Evolutionary conservation across 345 rosid species (phyloP).

Genomic region (Heritiera littoralis): DNA sequence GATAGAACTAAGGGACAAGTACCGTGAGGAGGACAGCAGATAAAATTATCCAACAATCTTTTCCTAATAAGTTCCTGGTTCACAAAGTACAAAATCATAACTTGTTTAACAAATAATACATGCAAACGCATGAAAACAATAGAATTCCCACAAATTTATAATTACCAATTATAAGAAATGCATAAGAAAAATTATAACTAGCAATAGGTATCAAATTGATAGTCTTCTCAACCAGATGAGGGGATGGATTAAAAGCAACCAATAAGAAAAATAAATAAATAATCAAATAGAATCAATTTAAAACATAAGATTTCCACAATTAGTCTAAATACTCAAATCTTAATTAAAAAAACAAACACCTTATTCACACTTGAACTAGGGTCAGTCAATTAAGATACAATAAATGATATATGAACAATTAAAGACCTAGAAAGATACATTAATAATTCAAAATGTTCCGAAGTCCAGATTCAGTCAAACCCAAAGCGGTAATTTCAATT

Average conservation of each 20-base stretch:
- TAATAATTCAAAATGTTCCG: not conserved
- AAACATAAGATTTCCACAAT: slow-evolving; percentile 6
- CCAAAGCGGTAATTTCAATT: not conserved
- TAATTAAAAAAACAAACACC: not conserved
- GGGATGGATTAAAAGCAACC: not conserved
- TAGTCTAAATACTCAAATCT: not conserved
- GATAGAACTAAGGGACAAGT: not conserved
- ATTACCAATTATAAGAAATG: not conserved
- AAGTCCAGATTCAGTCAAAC: slow-evolving; percentile 8
- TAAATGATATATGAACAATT: not conserved
- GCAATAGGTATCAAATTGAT: not conserved
- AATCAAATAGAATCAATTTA: not conserved
- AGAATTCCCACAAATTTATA: not conserved
- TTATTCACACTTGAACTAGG: not conserved
- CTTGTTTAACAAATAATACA: not conserved
- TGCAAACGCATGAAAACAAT: not conserved
- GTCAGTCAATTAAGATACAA: not conserved
- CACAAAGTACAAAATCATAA: not conserved
- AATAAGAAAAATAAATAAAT: not conserved
- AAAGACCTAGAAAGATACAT: not conserved
- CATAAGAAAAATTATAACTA: not conserved
- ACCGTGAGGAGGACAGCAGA: not conserved
- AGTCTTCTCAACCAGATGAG: not conserved
- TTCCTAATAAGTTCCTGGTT: not conserved
- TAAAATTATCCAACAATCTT: not conserved